Percentiles rank a stretch among this genome's conserved stretches.
Conservation (phyloP, 2,329 filamentous ascomycete genomes). For the Scedosporium dehoogii region DNA sequence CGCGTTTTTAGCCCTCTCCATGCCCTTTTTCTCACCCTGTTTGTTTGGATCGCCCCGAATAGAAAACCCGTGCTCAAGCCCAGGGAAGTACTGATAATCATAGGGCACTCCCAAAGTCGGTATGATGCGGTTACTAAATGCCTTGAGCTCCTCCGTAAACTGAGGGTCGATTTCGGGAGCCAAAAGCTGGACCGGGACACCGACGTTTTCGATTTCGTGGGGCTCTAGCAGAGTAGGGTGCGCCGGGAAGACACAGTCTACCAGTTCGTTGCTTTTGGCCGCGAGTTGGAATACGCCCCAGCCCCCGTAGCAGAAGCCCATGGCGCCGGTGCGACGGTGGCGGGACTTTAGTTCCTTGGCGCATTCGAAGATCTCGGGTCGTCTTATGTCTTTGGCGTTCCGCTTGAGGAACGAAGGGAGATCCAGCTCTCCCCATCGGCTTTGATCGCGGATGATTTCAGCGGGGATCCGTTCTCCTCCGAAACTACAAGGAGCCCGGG, state of each 20-base stretch:
- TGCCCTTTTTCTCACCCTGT: conserved; percentile 1
- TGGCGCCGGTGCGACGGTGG: conserved; percentile 27
- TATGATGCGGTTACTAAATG: neutral
- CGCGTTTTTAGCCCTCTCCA: conserved; percentile 9
- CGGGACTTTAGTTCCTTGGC: conserved; percentile 23
- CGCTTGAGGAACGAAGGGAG: conserved; percentile 24
- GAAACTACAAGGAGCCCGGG: conserved; percentile 13
- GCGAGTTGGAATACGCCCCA: conserved; percentile 40
- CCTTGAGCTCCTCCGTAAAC: conserved; percentile 33
- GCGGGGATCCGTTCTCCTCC: conserved; percentile 21
- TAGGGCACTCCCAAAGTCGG: conserved; percentile 6
- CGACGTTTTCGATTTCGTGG: conserved; percentile 33
- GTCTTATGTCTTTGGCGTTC: conserved; percentile 26
- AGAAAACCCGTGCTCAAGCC: conserved; percentile 6
- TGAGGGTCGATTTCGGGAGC: conserved; percentile 34
- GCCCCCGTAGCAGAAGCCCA: conserved; percentile 41
- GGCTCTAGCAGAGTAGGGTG: conserved; percentile 34
- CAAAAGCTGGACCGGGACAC: conserved; percentile 40
- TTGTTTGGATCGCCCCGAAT: conserved; percentile 5
- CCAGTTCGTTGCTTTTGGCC: conserved; percentile 25
- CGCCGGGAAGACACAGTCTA: conserved; percentile 33
- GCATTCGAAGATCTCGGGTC: conserved; percentile 28
- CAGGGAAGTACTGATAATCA: conserved; percentile 10
- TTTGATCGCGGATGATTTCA: conserved; percentile 18
- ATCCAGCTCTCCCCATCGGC: conserved; percentile 24